A percentile compares a stretch with the other conserved stretches of the same genome.
Evolutionary conservation across 192 early-diverging fungal species (phyloP).

Genomic region (Backusella morwellensis): DNA sequence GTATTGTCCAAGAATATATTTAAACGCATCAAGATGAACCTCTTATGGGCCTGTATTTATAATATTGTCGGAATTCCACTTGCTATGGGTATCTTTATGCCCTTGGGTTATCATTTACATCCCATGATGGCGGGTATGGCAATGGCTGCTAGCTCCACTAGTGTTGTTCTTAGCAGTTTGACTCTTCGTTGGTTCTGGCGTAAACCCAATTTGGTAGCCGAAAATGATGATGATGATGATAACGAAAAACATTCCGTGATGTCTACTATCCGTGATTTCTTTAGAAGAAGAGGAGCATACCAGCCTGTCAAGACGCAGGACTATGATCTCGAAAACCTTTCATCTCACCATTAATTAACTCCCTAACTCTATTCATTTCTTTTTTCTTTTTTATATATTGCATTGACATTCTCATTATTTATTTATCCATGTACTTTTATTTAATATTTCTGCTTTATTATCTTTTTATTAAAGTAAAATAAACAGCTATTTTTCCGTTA

Average conservation of each 20-base stretch:
- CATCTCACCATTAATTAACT: neutral
- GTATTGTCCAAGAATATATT: slow-evolving; percentile 84
- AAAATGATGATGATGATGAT: neutral
- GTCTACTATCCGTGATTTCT: neutral
- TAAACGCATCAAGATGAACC: slow-evolving; percentile 79
- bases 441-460: too few species aligned
- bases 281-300: neutral
- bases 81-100: slow-evolving; percentile 89
- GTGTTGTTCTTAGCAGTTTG: slow-evolving; percentile 87
- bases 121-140: slow-evolving; percentile 92
- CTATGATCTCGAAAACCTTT: slow-evolving; percentile 5
- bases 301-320: neutral
- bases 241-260: neutral
- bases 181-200: slow-evolving; percentile 67
- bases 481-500: too few species aligned
- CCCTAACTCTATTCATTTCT: neutral
- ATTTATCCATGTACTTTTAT: too few species aligned
- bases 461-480: too few species aligned
- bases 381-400: neutral
- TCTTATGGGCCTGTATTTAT: slow-evolving; percentile 87
- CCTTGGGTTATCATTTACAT: slow-evolving; percentile 78
- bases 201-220: slow-evolving; percentile 36
- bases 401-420: too few species aligned
- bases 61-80: slow-evolving; percentile 91
- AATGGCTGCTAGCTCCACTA: slow-evolving; percentile 89